Percentiles rank a stretch among this genome's conserved stretches.
phyloP scores from a whole-genome alignment of 2,329 filamentous ascomycete genomes.

The Apiospora kogelbergensis region DNA sequence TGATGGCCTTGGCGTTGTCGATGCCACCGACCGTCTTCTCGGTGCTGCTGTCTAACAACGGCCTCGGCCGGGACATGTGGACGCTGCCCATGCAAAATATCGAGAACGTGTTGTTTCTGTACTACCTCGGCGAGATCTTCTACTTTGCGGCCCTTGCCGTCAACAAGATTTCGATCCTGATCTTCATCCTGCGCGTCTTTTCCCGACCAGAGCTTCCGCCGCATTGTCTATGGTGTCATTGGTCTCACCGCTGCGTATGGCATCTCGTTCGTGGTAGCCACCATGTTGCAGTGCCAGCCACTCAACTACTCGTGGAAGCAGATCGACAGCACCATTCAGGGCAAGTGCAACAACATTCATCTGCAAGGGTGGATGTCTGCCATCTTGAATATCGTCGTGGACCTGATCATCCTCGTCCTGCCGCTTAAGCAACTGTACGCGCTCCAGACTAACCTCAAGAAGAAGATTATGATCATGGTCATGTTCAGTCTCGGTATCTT shows the following conservation, averaged over 20 bases:
- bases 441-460: constrained; percentile 30
- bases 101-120: constrained; percentile 21
- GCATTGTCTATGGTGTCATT: constrained; percentile 26
- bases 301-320: constrained; percentile 32
- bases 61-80: constrained; percentile 21
- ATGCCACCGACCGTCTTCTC: constrained; percentile 18
- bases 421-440: constrained; percentile 30
- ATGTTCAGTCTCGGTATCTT: constrained; percentile 39
- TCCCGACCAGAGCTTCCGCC: constrained; percentile 27
- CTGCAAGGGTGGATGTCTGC: constrained; percentile 30
- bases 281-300: constrained; percentile 32
- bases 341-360: constrained; percentile 32
- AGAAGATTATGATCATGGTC: constrained; percentile 33
- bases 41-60: constrained; percentile 16
- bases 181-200: constrained; percentile 36
- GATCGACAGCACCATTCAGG: constrained; percentile 18
- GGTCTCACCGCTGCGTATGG: constrained; percentile 27
- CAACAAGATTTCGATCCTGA: constrained; percentile 34
- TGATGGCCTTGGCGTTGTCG: constrained; percentile 13
- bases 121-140: constrained; percentile 34
- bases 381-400: constrained; percentile 31
- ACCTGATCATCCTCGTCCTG: constrained; percentile 26
- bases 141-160: constrained; percentile 34
- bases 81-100: constrained; percentile 18
- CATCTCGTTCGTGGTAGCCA: constrained; percentile 21